Conservation (phyloP, 1,284 basidiomycete genomes). For the Trichosporon sp. region DNA sequence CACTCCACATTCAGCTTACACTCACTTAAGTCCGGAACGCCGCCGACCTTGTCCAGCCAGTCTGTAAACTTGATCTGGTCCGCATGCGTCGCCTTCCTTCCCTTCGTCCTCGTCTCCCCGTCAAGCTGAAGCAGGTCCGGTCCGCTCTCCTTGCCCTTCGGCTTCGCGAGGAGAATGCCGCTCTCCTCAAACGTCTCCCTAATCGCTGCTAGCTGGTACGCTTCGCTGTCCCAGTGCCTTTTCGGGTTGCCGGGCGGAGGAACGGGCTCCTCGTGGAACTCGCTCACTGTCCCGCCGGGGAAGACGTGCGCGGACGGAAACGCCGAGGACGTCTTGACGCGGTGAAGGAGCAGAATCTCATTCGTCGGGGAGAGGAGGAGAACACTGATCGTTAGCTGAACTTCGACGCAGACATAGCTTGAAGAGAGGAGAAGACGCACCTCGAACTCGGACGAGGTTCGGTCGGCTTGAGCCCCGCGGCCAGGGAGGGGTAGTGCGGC, state of each 20-base stretch:
- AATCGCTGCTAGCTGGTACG: conserved; percentile 28
- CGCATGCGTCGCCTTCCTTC: conserved; percentile 23
- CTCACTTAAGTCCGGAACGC: conserved; percentile 24
- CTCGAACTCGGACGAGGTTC: conserved; percentile 12
- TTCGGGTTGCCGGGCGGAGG: conserved; percentile 14
- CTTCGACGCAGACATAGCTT: too few species aligned
- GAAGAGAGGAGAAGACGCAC: background rate
- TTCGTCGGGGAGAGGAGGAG: conserved; percentile 29
- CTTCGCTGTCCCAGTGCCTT: conserved; percentile 26
- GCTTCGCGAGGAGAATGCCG: conserved; percentile 28
- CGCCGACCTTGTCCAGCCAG: conserved; percentile 27
- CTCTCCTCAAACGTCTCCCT: conserved; percentile 35
- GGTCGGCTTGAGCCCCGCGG: background rate
- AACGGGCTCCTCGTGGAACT: conserved; percentile 25
- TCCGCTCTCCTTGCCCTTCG: background rate
- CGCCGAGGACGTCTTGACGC: conserved; percentile 27
- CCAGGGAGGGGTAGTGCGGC: background rate
- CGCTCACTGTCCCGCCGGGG: conserved; percentile 28
- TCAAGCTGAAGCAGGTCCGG: conserved; percentile 22
- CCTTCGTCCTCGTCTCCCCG: background rate
- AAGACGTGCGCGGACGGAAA: conserved; percentile 31
- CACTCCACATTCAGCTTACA: background rate
- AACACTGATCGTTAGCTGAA: conserved; percentile 20
- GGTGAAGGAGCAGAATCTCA: conserved; percentile 29
- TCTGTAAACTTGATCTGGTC: conserved; percentile 28